Conservation (phyloP, 306 rosid species). For the Castanea mollissima region DNA sequence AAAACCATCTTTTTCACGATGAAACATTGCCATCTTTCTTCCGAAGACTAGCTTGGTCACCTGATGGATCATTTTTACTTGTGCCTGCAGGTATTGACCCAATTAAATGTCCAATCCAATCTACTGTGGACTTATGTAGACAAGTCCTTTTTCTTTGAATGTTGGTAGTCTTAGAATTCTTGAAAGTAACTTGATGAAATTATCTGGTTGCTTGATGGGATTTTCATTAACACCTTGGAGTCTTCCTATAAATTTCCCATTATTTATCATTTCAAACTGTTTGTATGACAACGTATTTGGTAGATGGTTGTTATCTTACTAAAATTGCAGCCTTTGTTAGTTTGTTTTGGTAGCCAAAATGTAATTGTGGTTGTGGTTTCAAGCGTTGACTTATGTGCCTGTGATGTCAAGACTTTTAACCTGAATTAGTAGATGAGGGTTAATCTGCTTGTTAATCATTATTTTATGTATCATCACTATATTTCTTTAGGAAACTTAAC, state of each 20-base stretch:
- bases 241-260: neutral
- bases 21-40: constrained; percentile 94
- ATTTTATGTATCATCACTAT: too few relatives aligned
- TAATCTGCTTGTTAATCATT: neutral
- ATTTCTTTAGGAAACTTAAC: too few relatives aligned
- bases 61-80: constrained; percentile 88
- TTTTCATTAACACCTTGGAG: neutral
- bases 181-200: constrained; percentile 2
- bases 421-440: neutral
- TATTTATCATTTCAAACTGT: neutral
- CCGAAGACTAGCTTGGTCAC: constrained; percentile 95
- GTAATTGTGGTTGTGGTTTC: neutral
- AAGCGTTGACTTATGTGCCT: neutral
- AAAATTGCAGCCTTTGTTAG: neutral
- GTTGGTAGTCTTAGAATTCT: constrained; percentile 1
- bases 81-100: constrained; percentile 84
- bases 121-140: constrained; percentile 4
- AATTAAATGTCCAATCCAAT: constrained; percentile 4
- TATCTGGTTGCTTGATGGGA: neutral
- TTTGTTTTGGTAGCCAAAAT: neutral
- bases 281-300: neutral
- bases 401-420: neutral
- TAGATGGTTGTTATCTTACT: neutral
- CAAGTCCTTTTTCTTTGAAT: constrained; percentile 8
- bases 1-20: constrained; percentile 79